A percentile compares a stretch with the other conserved stretches of the same genome.
These are phyloP conservation scores for Leishmania amazonensis DNA, from an alignment of 208 protist genomes.

Conservation along the genomic window DNA sequence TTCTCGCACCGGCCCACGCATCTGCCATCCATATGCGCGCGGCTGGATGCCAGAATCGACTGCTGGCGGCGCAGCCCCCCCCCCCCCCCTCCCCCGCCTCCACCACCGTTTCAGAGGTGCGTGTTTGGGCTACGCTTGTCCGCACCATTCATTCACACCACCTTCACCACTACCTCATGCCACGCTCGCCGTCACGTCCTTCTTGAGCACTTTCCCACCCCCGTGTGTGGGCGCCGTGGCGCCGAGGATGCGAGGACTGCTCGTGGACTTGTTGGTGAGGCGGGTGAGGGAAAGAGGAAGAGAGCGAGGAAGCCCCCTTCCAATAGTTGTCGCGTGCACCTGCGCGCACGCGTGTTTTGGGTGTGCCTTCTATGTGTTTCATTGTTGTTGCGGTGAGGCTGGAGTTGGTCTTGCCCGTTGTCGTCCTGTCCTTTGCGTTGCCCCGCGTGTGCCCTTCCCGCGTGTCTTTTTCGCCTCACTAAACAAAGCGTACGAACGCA, in stretches of 20 bases:
- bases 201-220: background rate
- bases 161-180: no score
- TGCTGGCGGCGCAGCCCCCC: background rate
- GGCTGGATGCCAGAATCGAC: background rate
- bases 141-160: background rate
- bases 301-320: background rate
- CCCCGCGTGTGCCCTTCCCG: background rate
- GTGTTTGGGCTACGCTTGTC: background rate
- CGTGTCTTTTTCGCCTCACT: no score
- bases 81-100: background rate
- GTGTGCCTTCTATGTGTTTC: background rate
- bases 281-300: background rate
- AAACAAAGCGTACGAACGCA: background rate
- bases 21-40: background rate
- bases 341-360: background rate
- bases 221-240: background rate
- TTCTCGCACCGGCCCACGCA: background rate
- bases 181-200: background rate
- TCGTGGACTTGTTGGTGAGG: background rate
- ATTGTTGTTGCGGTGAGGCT: background rate
- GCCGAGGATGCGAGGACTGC: background rate
- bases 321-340: background rate
- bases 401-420: constrained; percentile 1
- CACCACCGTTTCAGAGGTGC: background rate
- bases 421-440: background rate